Evolutionary conservation across 345 rosid species (phyloP).

Genomic region (Microthlaspi erraticum): DNA sequence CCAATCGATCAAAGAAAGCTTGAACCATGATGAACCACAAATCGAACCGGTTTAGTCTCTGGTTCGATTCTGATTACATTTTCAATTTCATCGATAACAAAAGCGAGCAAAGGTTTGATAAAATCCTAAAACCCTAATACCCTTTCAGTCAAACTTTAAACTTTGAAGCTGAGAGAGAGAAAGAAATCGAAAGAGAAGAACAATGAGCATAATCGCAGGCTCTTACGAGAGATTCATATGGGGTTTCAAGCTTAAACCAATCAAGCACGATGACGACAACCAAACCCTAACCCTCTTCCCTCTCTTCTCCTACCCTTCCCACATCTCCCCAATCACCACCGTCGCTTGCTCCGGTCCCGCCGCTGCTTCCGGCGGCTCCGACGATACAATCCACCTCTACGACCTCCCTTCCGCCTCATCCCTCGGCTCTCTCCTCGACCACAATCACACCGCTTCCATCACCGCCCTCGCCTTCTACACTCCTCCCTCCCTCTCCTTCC

Average conservation of each 20-base stretch:
- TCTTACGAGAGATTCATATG: constrained; percentile 89
- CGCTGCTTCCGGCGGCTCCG: constrained; percentile 84
- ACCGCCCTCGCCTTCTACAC: constrained; percentile 83
- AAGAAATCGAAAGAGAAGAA: neutral
- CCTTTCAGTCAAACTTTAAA: neutral
- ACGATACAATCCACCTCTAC: constrained; percentile 85
- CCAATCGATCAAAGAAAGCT: neutral
- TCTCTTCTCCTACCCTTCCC: constrained; percentile 91
- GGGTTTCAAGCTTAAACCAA: constrained; percentile 84
- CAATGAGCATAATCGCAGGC: constrained; percentile 83
- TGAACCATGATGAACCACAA: constrained; percentile 23
- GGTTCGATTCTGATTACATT: neutral
- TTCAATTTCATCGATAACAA: neutral
- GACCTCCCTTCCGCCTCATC: constrained; percentile 83
- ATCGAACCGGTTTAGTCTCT: constrained; percentile 2
- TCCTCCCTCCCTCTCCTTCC: constrained; percentile 73
- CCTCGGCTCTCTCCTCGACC: constrained; percentile 75
- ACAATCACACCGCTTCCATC: constrained; percentile 68
- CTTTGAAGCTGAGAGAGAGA: constrained; percentile 13
- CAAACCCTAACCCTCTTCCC: constrained; percentile 61
- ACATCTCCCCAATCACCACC: constrained; percentile 76
- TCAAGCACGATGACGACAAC: constrained; percentile 38
- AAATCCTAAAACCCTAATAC: constrained; percentile 39
- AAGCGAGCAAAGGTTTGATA: neutral
- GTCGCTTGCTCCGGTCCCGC: constrained; percentile 79